A percentile compares a stretch with the other conserved stretches of the same genome.
Evolutionary conservation across 2,329 filamentous ascomycete genomes (phyloP).

Genomic region (Trichophyton mentagrophytes): DNA sequence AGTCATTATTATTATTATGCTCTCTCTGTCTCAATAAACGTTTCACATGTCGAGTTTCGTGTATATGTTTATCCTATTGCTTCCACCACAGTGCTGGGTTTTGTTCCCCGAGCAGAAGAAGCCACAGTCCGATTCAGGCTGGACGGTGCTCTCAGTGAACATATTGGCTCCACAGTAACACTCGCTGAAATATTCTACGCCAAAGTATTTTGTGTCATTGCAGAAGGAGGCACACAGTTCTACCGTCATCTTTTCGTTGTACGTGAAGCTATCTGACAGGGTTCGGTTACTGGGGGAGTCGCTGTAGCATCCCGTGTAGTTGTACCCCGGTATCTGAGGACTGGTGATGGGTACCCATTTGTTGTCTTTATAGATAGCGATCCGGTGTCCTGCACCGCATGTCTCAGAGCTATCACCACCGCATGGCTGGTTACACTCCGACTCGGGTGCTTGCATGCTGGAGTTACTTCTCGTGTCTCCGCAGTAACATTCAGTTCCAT

Average conservation of each 20-base stretch:
- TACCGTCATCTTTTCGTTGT: conserved; percentile 8
- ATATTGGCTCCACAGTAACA: conserved; percentile 10
- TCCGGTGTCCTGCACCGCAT: conserved; percentile 7
- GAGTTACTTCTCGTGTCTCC: conserved; percentile 2
- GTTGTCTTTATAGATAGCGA: conserved; percentile 10
- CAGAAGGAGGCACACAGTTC: conserved; percentile 9
- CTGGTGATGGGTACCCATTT: conserved; percentile 9
- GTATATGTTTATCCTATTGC: conserved; percentile 10
- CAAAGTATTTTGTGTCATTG: conserved; percentile 7
- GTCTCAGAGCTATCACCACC: conserved; percentile 8
- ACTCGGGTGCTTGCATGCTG: neutral
- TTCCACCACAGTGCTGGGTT: conserved; percentile 11
- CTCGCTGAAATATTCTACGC: conserved; percentile 11
- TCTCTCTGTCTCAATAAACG: no score
- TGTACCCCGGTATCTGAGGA: conserved; percentile 9
- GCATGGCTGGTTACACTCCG: conserved; percentile 8
- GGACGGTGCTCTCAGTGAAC: conserved; percentile 4
- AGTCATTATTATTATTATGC: no score
- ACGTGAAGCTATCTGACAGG: conserved; percentile 7
- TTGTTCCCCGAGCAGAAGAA: conserved; percentile 11
- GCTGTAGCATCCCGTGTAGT: conserved; percentile 10
- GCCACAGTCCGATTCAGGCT: conserved; percentile 9
- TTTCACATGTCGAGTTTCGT: neutral
- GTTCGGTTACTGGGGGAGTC: conserved; percentile 7
- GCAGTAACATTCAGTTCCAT: conserved; percentile 10